Evolutionary conservation across 176 grass and related monocot species (phyloP), one percentile per base, ranked within the genome.

Genomic region (Melocanna baccifera): DNA sequence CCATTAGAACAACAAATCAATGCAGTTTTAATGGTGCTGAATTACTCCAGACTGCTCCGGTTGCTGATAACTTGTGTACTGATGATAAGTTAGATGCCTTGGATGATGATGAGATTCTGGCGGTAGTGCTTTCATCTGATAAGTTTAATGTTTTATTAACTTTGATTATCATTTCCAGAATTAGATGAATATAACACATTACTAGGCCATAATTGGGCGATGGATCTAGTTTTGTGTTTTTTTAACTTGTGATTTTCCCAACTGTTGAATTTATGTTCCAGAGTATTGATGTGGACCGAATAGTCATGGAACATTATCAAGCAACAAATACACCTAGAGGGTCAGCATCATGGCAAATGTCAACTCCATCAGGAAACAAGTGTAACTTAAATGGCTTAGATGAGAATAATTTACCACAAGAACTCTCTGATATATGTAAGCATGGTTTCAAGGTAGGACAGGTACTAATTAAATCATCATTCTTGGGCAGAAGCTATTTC

Each of bases 301-400:
- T 98, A 80, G 91, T 98, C 57, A 94, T 94, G 96, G 93, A 98
- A 65, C 93, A 94, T 76, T 94, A 94, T 74, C 91, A 98, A 92
- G 81, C 88, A 81, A 90, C 68, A 28, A 77, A 52, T 80, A 93
- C 89, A 71, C 87, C 93, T 32, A 91, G 72, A 88, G 89, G 87
- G 26, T 89, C 41, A 77, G 71, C 82, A 81, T 80, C 83, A 10
- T 34, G 88, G 47, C 45, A 87, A 50, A 83, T 71, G 59, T 47
- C 86, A 59, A 85, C 91, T 83, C 85, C 90, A 69, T 57, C 84
- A 75, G 86, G 72, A 62, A 81, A 76, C 64, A 90, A 80, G 81
- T 85, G 71, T 85, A 81, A 53, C 68, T 61, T 39, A 48, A 78
- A 28, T 83, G 23, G 45, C 62, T 69, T 68, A 69, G 46, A 86